phyloP scores from a whole-genome alignment of 192 early-diverging fungal genomes.

The Coemansia aciculifera region DNA sequence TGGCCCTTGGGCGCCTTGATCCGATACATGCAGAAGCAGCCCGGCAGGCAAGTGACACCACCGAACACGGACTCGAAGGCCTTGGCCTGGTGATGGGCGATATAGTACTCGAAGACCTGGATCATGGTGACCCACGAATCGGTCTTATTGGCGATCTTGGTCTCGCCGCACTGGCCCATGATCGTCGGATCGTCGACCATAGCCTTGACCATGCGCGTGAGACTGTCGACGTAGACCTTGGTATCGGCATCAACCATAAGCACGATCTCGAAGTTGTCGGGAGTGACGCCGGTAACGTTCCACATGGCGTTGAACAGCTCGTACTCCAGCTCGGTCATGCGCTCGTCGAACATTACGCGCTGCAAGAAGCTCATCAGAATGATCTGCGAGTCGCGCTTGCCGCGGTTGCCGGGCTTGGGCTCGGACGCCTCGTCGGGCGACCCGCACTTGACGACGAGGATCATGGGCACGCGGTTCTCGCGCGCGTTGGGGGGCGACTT shows the following conservation, averaged over 20 bases:
- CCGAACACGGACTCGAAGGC: constrained; percentile 98
- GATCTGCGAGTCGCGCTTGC: constrained; percentile 99
- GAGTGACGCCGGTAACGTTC: constrained; percentile 99
- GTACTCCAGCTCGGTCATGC: constrained; percentile 94
- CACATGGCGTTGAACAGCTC: constrained; percentile 99
- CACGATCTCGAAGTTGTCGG: constrained; percentile 95
- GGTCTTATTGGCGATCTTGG: constrained; percentile 90
- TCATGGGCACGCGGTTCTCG: constrained; percentile 88
- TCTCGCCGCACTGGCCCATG: constrained; percentile 97
- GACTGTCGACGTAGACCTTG: constrained; percentile 84
- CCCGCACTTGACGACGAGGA: constrained; percentile 95
- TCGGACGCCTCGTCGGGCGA: constrained; percentile 73
- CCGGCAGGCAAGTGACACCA: constrained; percentile 97
- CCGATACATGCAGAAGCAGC: constrained; percentile 99
- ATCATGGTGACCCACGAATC: constrained; percentile 98
- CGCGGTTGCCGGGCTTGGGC: constrained; percentile 88
- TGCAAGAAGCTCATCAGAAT: constrained; percentile 97
- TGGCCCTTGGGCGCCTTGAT: constrained; percentile 88
- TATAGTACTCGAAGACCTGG: constrained; percentile 99
- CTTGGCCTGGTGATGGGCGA: constrained; percentile 95
- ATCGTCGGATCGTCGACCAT: constrained; percentile 93
- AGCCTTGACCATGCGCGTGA: constrained; percentile 93
- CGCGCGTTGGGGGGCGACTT: constrained; percentile 65
- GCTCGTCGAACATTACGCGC: constrained; percentile 89
- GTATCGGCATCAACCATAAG: constrained; percentile 99